Percentiles rank a stretch among this genome's conserved stretches.
phyloP scores from a whole-genome alignment of 2,329 filamentous ascomycete species.

The Periconia sp. region DNA sequence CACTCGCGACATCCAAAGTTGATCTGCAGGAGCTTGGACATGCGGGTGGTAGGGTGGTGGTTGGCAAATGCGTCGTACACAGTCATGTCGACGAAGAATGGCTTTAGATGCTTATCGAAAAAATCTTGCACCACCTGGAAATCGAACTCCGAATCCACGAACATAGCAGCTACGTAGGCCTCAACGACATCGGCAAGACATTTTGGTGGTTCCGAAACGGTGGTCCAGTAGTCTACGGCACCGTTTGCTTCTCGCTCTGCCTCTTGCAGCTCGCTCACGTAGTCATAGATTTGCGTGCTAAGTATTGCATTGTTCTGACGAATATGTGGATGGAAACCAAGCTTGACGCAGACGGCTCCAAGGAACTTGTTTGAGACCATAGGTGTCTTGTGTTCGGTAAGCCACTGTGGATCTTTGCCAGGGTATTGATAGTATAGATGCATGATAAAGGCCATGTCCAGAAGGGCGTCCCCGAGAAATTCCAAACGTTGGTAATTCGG shows the following conservation, averaged over 20 bases:
- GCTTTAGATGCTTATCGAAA: slow-evolving; percentile 72
- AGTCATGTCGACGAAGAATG: slow-evolving; percentile 82
- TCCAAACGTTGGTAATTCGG: slow-evolving; percentile 90
- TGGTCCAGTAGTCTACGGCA: slow-evolving; percentile 69
- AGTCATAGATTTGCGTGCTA: slow-evolving; percentile 52
- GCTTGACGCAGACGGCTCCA: slow-evolving; percentile 74
- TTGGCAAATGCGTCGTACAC: slow-evolving; percentile 81
- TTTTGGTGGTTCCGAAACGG: slow-evolving; percentile 65
- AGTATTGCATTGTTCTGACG: slow-evolving; percentile 56
- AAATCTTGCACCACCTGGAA: slow-evolving; percentile 74
- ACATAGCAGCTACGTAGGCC: slow-evolving; percentile 84
- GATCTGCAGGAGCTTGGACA: slow-evolving; percentile 65
- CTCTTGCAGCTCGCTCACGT: slow-evolving; percentile 60
- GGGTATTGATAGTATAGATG: slow-evolving; percentile 78
- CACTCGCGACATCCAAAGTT: slow-evolving; percentile 67
- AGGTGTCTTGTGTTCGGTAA: slow-evolving; percentile 99
- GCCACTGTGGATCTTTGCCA: slow-evolving; percentile 85
- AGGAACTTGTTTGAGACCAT: slow-evolving; percentile 98
- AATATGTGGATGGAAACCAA: slow-evolving; percentile 77
- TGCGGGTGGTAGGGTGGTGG: slow-evolving; percentile 76
- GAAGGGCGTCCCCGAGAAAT: slow-evolving; percentile 85
- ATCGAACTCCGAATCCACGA: slow-evolving; percentile 84
- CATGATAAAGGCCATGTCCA: slow-evolving; percentile 84
- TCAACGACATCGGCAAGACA: slow-evolving; percentile 85
- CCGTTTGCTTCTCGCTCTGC: slow-evolving; percentile 53